Base-by-base conservation (phyloP, 1,284 basidiomycete species). In the Schizopora paradoxa region DNA sequence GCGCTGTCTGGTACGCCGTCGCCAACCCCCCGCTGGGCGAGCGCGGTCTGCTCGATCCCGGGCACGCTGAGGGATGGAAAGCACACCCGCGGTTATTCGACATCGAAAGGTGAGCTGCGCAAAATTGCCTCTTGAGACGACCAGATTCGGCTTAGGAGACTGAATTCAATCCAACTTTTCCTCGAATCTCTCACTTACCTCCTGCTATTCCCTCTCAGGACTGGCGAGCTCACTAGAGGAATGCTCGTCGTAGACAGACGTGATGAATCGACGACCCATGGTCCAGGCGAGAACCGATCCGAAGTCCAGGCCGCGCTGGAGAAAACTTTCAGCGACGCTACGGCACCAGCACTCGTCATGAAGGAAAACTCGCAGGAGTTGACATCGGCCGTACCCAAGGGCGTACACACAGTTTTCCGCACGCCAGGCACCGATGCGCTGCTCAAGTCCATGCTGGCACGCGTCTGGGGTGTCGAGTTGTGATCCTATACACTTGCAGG, bases 1-100 rank as follows among this genome's bases (percentile, higher is more conserved):
- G 79, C 10, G 82, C 86, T 2, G 74, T 91, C n/a, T 91, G 85
- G 83, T 87, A 77, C 58, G 82, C 84, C 0, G 77, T 86, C 13
- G 69, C 73, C 46, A 80, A 84, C 51, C 81, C 82, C 10, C 79
- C 82, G 5, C 57, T 56, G 36, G 35, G 54, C 25, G 53, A 50
- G 8, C 33, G 25, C n/a, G 42, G 14, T 5, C 48, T 51, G 23
- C 51, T 45, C 32, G 44, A 60, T 41, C 61, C 65, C 29, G 51
- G 46, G 13, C 52, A 79, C 19, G 61, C 62, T 6, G 41, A 59
- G 2, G 76, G 77, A 18, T 88, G 86, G 86, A 58, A 58, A 42
- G 68, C 68, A 11, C 58, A 61, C n/a, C 66, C 55, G 51, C 70
- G 82, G 44, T 61, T 65, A 26, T 86, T 88, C 61, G 73, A 80